A percentile compares a stretch with the other conserved stretches of the same genome.
Conservation (phyloP, 1,139 yeast species). For the Suhomyces wounanorum region DNA sequence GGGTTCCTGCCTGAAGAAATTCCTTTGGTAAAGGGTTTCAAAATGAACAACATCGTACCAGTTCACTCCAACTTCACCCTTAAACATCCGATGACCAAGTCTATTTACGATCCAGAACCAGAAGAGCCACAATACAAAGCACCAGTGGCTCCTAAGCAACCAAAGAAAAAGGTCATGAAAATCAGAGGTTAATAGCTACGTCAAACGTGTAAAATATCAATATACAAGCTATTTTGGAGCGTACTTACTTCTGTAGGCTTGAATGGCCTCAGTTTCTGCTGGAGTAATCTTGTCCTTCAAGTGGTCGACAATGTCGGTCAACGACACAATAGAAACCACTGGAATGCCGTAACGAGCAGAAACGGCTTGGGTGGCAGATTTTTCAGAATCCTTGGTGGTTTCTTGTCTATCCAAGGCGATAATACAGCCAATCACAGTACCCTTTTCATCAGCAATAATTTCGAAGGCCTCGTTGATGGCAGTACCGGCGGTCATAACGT, state of each 20-base stretch:
- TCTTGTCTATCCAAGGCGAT: conserved; percentile 97
- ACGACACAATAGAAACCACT: conserved; percentile 75
- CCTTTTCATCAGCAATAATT: conserved; percentile 71
- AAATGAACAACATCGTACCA: conserved; percentile 85
- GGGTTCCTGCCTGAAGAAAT: conserved; percentile 60
- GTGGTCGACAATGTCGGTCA: conserved; percentile 71
- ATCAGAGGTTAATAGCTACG: conserved; percentile 37
- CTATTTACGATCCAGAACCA: conserved; percentile 58
- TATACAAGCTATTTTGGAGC: conserved; percentile 33
- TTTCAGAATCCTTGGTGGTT: conserved; percentile 64
- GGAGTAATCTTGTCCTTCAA: conserved; percentile 55
- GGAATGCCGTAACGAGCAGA: conserved; percentile 74
- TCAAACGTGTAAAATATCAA: not conserved
- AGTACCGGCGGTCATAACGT: conserved; percentile 98
- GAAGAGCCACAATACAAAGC: conserved; percentile 28
- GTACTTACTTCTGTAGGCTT: conserved; percentile 58
- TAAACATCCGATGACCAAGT: conserved; percentile 82
- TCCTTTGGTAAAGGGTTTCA: conserved; percentile 81
- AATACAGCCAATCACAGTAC: conserved; percentile 77
- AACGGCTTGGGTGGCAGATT: conserved; percentile 83
- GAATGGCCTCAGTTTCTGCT: conserved; percentile 56
- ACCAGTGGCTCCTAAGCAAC: conserved; percentile 47
- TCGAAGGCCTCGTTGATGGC: conserved; percentile 93
- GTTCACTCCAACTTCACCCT: conserved; percentile 75
- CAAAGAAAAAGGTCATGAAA: conserved; percentile 55